Evolutionary conservation across 2,329 filamentous ascomycete species (phyloP).

Genomic region (Calonectria pseudoreteaudii): DNA sequence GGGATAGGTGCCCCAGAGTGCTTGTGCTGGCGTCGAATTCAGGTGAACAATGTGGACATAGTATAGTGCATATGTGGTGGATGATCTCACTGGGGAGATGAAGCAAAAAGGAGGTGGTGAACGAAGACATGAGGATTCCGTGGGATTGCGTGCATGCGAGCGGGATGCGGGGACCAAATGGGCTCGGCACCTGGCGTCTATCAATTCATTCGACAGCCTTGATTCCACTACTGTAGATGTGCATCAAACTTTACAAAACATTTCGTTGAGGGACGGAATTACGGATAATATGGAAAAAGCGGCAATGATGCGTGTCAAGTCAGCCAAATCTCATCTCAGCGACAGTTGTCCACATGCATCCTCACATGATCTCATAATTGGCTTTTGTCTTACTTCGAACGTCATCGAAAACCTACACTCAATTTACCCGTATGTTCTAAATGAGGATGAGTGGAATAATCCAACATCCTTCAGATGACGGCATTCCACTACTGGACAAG

Average conservation of each 20-base stretch:
- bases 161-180: too few species aligned
- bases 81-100: background rate
- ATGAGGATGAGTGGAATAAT: background rate
- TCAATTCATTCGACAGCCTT: background rate
- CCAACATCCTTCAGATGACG: background rate
- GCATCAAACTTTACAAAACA: background rate
- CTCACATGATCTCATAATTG: background rate
- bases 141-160: too few species aligned
- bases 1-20: too few species aligned
- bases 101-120: background rate
- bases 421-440: too few species aligned
- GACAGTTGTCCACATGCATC: background rate
- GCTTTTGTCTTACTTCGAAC: background rate
- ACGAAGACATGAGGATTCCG: background rate
- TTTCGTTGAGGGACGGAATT: too few species aligned
- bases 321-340: conserved; percentile 6
- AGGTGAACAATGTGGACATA: background rate
- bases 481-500: too few species aligned
- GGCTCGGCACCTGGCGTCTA: too few species aligned
- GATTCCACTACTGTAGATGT: background rate
- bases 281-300: background rate
- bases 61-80: background rate
- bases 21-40: background rate
- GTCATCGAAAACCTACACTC: background rate
- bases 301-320: background rate